Percentiles rank a stretch among this genome's conserved stretches.
Conservation (phyloP, 2,329 filamentous ascomycete genomes). For the Calonectria montana region DNA sequence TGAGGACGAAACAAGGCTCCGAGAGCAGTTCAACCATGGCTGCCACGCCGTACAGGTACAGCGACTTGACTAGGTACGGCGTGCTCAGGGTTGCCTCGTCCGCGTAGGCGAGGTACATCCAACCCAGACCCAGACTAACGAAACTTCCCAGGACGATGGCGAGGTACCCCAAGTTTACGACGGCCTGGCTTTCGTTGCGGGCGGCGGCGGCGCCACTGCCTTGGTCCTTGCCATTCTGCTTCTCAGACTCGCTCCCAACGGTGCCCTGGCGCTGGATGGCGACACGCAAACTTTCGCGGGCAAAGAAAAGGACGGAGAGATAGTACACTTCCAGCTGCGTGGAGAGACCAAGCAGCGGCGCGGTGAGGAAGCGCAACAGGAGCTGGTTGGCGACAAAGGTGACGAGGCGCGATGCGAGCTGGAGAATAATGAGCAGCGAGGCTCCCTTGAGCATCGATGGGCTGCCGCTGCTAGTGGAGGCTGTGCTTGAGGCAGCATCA, state of each 20-base stretch:
- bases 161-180: conserved; percentile 90
- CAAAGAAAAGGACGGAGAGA: conserved; percentile 93
- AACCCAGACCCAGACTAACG: conserved; percentile 72
- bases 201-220: conserved; percentile 23
- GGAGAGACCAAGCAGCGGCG: conserved; percentile 84
- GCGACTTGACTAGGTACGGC: conserved; percentile 69
- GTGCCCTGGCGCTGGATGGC: conserved; percentile 82
- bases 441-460: conserved; percentile 73
- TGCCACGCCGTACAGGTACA: conserved; percentile 67
- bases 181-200: conserved; percentile 71
- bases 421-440: conserved; percentile 87
- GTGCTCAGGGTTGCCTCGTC: conserved; percentile 62
- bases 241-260: conserved; percentile 14
- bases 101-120: conserved; percentile 72
- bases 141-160: conserved; percentile 75
- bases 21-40: conserved; percentile 80
- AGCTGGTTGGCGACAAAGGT: conserved; percentile 95
- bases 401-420: conserved; percentile 85
- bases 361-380: conserved; percentile 87
- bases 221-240: conserved; percentile 21
- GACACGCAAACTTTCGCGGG: conserved; percentile 90
- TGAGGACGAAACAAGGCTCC: conserved; percentile 90
- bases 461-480: neutral
- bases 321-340: conserved; percentile 94
- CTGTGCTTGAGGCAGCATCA: neutral